phyloP scores from a whole-genome alignment of 192 early-diverging fungal species.

The Geosiphon pyriformis region DNA sequence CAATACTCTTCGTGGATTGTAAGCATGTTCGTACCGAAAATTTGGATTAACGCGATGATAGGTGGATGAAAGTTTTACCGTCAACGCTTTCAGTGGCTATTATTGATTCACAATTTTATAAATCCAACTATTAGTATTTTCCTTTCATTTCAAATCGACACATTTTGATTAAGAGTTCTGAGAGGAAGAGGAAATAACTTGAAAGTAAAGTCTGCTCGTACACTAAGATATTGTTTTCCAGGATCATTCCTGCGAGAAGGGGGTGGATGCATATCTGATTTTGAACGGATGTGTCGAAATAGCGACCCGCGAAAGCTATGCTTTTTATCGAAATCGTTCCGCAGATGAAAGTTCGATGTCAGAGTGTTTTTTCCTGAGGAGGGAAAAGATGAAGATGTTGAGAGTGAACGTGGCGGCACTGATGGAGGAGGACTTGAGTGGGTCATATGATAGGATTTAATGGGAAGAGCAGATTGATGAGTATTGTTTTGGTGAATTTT shows the following conservation, averaged over 20 bases:
- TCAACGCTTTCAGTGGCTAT: conserved; percentile 52
- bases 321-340: neutral
- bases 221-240: conserved; percentile 2
- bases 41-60: conserved; percentile 76
- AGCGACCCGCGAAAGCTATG: neutral
- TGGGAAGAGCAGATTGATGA: neutral
- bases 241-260: neutral
- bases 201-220: no score
- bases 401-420: neutral
- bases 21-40: conserved; percentile 71
- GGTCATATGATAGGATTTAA: neutral
- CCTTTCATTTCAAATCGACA: no score
- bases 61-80: conserved; percentile 59
- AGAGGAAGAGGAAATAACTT: no score
- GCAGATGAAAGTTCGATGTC: neutral
- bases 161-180: no score
- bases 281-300: conserved; percentile 19
- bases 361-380: conserved; percentile 2
- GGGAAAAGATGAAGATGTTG: neutral
- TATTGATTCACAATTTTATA: neutral
- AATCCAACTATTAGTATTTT: neutral
- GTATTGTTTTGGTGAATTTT: neutral
- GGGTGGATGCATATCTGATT: conserved; percentile 17
- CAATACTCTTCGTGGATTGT: conserved; percentile 84
- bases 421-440: conserved; percentile 1